Percentiles rank a stretch among this genome's conserved stretches.
phyloP scores from a whole-genome alignment of 495 filamentous ascomycete genomes.

The Hyaloscypha variabilis region DNA sequence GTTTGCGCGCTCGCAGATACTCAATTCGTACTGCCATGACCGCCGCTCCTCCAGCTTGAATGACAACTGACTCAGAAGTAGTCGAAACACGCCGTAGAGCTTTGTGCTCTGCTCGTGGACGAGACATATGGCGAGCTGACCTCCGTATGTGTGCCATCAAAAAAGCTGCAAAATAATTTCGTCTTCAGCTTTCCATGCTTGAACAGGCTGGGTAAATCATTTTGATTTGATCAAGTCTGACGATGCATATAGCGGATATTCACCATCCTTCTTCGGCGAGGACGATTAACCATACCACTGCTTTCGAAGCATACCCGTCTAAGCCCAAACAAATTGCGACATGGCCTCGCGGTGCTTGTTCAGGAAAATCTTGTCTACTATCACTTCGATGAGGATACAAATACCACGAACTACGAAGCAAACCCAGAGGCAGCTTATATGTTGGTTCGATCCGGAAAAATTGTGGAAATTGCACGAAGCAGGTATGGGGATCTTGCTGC shows the following conservation, averaged over 20 bases:
- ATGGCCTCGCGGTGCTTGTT: slow-evolving; percentile 80
- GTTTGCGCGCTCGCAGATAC: slow-evolving; percentile 14
- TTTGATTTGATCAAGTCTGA: slow-evolving; percentile 26
- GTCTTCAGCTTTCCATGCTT: slow-evolving; percentile 1
- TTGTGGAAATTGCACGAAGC: slow-evolving; percentile 71
- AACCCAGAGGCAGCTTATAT: slow-evolving; percentile 75
- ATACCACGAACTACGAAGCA: slow-evolving; percentile 75
- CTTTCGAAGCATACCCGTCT: slow-evolving; percentile 70
- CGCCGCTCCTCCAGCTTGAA: slow-evolving; percentile 10
- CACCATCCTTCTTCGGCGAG: slow-evolving; percentile 72
- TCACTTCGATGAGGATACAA: slow-evolving; percentile 60
- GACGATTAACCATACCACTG: slow-evolving; percentile 70
- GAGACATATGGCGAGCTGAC: slow-evolving; percentile 88
- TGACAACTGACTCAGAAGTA: slow-evolving; percentile 28
- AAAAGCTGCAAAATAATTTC: neutral
- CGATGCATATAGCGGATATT: slow-evolving; percentile 66
- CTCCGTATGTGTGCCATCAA: slow-evolving; percentile 63
- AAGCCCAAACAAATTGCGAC: slow-evolving; percentile 65
- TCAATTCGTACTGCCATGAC: slow-evolving; percentile 2
- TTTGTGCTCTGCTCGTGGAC: slow-evolving; percentile 85
- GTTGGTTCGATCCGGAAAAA: slow-evolving; percentile 78
- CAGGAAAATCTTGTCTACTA: slow-evolving; percentile 87
- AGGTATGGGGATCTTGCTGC: slow-evolving; percentile 71
- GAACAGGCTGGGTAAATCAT: slow-evolving; percentile 7
- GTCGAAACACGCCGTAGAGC: slow-evolving; percentile 70